Evolutionary conservation across 768 basidiomycete genomes (phyloP), one percentile per base, ranked within the genome.

Genomic region (Tricholoma matsutake): DNA sequence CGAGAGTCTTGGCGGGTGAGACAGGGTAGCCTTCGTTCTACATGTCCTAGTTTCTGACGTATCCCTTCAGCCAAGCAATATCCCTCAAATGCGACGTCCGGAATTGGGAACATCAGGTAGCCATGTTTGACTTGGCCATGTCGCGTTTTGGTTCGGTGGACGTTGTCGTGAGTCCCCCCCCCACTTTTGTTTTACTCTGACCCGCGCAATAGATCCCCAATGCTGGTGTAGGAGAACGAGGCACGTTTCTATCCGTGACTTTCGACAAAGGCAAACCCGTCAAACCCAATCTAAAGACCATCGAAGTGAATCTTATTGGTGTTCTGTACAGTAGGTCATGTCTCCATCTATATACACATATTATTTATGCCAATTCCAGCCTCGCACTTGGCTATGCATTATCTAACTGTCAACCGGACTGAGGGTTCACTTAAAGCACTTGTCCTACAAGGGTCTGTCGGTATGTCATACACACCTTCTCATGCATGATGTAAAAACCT

Each of bases 401-500:
- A 86, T 66, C 73, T 87, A 22, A 71, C 69, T 29, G 56, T 78
- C 11, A 73, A 75, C 28, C 67, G 76, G 32, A 57, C n/a, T 13
- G 71, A 69, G n/a, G 74, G 69, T 52, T 72, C 75, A n/a, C 75
- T 81, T 35, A 86, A 85, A 63, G 69, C 82, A 5, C 62, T 86
- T 49, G 73, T 85, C 28, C 68, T 86, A 13, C 75, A 84, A 35
- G 84, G 84, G 13, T 86, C 84, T 20, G 79, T 87, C 71, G 82
- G 83, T 82, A 57, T 9, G 72, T 61, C 14, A 29, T 14, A 28
- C 43, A 32, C 22, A 41, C 49, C 39, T 52, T 13, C 25, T 60
- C 41, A 29, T 31, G 29, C 25, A 35, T 25, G 35, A 35, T 41
- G 22, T 52, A 34, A 18, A 22, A 10, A 25, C 53, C 43, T 32